phyloP scores from a whole-genome alignment of 2,329 filamentous ascomycete species.

The Capronia epimyces region DNA sequence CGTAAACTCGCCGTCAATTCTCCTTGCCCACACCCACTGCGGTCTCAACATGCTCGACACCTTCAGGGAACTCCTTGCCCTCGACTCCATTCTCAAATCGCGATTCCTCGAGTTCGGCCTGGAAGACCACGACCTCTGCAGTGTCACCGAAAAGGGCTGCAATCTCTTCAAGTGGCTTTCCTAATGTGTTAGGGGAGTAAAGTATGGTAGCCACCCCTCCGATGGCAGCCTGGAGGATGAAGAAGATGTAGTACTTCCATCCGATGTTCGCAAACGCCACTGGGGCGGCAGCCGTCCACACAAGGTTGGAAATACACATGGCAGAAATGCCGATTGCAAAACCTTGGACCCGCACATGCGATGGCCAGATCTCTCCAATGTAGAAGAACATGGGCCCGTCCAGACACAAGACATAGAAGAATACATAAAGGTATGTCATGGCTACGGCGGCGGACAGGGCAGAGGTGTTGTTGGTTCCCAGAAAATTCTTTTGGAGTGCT shows the following conservation, averaged over 20 bases:
- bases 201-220: no score
- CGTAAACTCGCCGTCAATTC: no score
- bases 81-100: neutral
- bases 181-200: no score
- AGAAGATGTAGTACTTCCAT: no score
- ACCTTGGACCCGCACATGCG: neutral
- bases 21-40: no score
- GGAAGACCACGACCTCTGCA: neutral
- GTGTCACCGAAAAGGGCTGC: neutral
- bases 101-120: neutral
- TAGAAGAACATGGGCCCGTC: neutral
- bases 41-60: no score
- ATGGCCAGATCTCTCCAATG: neutral
- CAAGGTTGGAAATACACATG: no score
- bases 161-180: no score
- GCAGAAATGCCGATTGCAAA: neutral
- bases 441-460: slow-evolving; percentile 11
- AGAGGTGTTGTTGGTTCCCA: slow-evolving; percentile 5
- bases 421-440: neutral
- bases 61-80: neutral
- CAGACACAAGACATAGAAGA: neutral
- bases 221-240: no score
- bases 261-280: no score
- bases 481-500: neutral
- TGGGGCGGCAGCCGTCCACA: no score